These are phyloP conservation scores for Fistulifera pelliculosa DNA, from an alignment of 108 stramenopile species.

Conservation along the genomic window DNA sequence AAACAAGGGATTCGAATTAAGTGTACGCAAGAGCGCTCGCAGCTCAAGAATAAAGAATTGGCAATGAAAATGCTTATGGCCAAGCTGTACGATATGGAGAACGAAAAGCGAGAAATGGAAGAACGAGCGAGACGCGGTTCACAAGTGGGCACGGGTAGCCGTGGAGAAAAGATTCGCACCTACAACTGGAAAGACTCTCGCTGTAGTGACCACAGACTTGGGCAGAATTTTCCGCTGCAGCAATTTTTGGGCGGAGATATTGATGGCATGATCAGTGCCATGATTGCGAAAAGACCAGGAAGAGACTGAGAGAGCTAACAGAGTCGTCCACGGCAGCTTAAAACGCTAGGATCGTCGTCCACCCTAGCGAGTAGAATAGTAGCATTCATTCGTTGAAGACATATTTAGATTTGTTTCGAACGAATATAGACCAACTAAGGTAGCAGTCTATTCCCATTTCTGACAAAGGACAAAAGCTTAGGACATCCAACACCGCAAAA, in stretches of 20 bases:
- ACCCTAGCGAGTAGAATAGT: too few species aligned
- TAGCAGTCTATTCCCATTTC: too few species aligned
- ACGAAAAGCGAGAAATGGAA: slow-evolving; percentile 74
- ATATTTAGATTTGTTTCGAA: too few species aligned
- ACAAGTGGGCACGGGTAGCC: slow-evolving; percentile 91
- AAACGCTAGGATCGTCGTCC: too few species aligned
- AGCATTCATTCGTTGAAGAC: too few species aligned
- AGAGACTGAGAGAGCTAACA: slow-evolving; percentile 31
- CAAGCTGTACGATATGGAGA: slow-evolving; percentile 79
- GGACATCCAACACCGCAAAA: too few species aligned
- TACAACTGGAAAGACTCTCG: slow-evolving; percentile 99
- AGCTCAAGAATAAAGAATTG: slow-evolving; percentile 90
- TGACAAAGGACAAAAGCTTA: too few species aligned
- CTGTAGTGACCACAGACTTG: slow-evolving; percentile 87
- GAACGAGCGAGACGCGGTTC: slow-evolving; percentile 68
- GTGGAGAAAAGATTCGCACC: slow-evolving; percentile 93
- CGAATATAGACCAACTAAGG: too few species aligned
- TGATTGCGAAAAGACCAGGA: slow-evolving; percentile 83
- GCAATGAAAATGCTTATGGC: slow-evolving; percentile 92
- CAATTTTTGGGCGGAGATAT: slow-evolving; percentile 73
- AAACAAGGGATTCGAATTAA: slow-evolving; percentile 63
- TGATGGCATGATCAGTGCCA: slow-evolving; percentile 59
- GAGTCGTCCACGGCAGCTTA: slow-evolving; percentile 1
- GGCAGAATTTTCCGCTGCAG: slow-evolving; percentile 74
- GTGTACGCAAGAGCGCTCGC: slow-evolving; percentile 95